These are phyloP conservation scores for Cubamyces lactineus DNA, from an alignment of 768 basidiomycete genomes.

Conservation along the genomic window DNA sequence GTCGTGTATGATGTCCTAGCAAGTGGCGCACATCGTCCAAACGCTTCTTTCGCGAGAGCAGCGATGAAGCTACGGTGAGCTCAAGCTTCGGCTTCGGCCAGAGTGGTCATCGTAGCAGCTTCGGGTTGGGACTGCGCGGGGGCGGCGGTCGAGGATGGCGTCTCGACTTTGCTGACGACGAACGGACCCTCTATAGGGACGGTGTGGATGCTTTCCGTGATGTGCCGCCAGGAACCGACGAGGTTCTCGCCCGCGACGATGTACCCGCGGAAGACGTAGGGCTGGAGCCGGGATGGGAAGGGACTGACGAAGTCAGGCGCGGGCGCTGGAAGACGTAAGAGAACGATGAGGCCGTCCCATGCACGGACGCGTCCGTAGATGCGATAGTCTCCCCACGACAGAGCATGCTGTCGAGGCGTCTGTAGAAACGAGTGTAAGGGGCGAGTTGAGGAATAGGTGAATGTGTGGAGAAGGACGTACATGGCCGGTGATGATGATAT, in stretches of 20 bases:
- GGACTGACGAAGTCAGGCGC: conserved; percentile 3
- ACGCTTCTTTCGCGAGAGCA: too few species aligned
- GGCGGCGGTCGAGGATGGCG: not conserved
- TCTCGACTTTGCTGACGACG: conserved; percentile 49
- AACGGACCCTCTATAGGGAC: conserved; percentile 69
- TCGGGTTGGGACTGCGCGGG: too few species aligned
- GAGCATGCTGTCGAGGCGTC: conserved; percentile 47
- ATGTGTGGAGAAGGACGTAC: conserved; percentile 36
- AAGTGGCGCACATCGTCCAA: too few species aligned
- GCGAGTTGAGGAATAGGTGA: too few species aligned
- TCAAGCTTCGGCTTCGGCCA: too few species aligned
- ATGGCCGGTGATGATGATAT: conserved; percentile 64
- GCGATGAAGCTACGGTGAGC: too few species aligned
- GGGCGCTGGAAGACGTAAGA: conserved; percentile 35
- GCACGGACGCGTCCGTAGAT: conserved; percentile 42
- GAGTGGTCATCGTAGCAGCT: too few species aligned
- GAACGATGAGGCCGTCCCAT: conserved; percentile 43
- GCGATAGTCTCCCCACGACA: conserved; percentile 38
- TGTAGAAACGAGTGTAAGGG: conserved; percentile 24
- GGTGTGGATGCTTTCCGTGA: conserved; percentile 47
- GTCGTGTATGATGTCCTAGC: too few species aligned
- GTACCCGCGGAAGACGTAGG: conserved; percentile 67
- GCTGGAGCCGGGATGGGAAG: conserved; percentile 16
- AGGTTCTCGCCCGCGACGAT: conserved; percentile 64
- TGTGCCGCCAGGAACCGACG: conserved; percentile 72